Evolutionary conservation across 2,329 filamentous ascomycete species (phyloP), one percentile per base, ranked within the genome.

Genomic region (Zasmidium citrigriseum): DNA sequence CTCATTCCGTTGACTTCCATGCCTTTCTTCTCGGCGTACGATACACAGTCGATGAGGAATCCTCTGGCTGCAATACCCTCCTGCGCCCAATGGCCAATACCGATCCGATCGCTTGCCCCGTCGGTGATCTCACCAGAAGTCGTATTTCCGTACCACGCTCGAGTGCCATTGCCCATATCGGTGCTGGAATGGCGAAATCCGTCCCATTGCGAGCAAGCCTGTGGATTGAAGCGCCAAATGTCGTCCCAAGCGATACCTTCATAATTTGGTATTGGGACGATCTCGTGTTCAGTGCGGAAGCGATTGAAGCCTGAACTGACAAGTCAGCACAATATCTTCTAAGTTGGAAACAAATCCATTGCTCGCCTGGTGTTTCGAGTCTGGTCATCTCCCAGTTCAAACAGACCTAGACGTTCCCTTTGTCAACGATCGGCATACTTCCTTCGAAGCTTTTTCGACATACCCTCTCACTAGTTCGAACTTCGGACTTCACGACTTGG

Each of bases 201-300:
- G 24, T 60, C 58, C 58, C 58, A 60, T 27, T 60, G 54, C 16
- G 54, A 54, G 46, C 47, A 52, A 20, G 54, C 51, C 41, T 60
- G 58, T 5, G 58, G 55, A 24, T 60, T 60, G 48, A 60, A 54
- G 45, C 51, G 45, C 49, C 51, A 60, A 22, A 60, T 46, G 25
- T 60, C 58, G 46, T 60, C 58, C 46, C 51, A 57, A n/a, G 54
- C 58, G 16, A 57, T 56, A 14, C 54, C 58, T 41, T 53, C 54
- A 18, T 60, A 57, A 38, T 57, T 57, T 9, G 55, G 55, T 22
- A 60, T 56, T 11, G 51, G 55, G 16, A 57, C 51, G 46, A 60
- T 60, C 34, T 57, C 50, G 41, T 60, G 58, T 29, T 56, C 34
- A n/a, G 34, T 41, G 4, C 12, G 34, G 34, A 41, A 41, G 14